Base-by-base conservation (phyloP, 139 green algal species). In the Microglena sp. region DNA sequence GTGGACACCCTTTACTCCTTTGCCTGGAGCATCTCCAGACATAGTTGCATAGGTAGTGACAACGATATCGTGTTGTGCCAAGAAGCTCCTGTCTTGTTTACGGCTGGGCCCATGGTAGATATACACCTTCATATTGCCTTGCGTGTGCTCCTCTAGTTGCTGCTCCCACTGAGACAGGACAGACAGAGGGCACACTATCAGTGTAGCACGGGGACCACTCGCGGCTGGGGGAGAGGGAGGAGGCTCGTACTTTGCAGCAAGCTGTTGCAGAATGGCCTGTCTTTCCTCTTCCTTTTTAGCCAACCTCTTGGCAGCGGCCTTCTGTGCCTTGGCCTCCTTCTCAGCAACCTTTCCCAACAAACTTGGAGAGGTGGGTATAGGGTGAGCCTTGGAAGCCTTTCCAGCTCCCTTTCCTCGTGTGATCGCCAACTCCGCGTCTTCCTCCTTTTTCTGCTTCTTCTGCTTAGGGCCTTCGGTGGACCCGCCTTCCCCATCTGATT, bases 161-260 rank as follows among this genome's bases (percentile, higher is more conserved):
- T 8, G 67, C 54, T 69, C 44, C 84, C 84, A 90, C 69, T 84
- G 84, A 56, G 63, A 73, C 58, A 90, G 8, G 18, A 90, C 84
- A 1, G 62, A 78, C 33, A 90, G 64, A 0, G 84, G 84, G 73
- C 83, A 90, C 43, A 89, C 75, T 24, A 90, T 71, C 8, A 90
- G 74, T 33, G 84, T 90, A 45, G 54, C 69, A 5, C 66, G 50
- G 0, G 83, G 78, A 0, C 81, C 82, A 57, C 31, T 57, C 1
- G 72, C 53, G 4, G 56, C 44, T 8, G 74, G 71, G 27, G 58
- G 60, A 21, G 36, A 32, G 8, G 40, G 35, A 0, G 73, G 46
- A 27, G 31, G 55, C 55, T 36, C 7, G 26, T 22, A 2, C 33
- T 2, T 11, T n/a, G 34, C 27, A 7, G 21, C 15, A 60, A 32